phyloP scores from a whole-genome alignment of 106 monocot genomes.

The Amphibolis antarctica region DNA sequence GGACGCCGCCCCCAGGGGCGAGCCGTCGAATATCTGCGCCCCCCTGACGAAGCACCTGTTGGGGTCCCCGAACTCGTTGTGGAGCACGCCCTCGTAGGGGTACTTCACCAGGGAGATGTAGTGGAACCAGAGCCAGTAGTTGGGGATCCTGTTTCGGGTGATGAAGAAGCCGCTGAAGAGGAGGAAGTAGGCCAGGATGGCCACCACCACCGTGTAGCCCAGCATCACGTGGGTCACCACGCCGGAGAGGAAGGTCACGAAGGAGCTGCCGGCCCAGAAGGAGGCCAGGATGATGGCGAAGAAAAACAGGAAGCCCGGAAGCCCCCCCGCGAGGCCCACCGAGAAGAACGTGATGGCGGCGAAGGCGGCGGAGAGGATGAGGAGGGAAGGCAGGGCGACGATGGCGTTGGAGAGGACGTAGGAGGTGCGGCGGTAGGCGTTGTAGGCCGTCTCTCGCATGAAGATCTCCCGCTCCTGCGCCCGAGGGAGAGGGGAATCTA shows the following conservation, averaged over 20 bases:
- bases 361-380: slow-evolving; percentile 57
- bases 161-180: slow-evolving; percentile 93
- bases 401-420: slow-evolving; percentile 79
- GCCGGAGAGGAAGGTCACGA: slow-evolving; percentile 89
- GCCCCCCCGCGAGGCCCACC: slow-evolving; percentile 62
- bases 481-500: no score
- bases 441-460: slow-evolving; percentile 82
- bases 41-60: slow-evolving; percentile 64
- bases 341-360: slow-evolving; percentile 75
- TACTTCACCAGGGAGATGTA: slow-evolving; percentile 85
- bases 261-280: slow-evolving; percentile 74
- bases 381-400: slow-evolving; percentile 56
- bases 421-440: slow-evolving; percentile 87
- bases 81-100: slow-evolving; percentile 68
- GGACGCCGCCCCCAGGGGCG: slow-evolving; percentile 45
- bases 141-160: slow-evolving; percentile 45
- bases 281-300: slow-evolving; percentile 55
- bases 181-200: slow-evolving; percentile 50
- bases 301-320: slow-evolving; percentile 63
- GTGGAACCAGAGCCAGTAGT: slow-evolving; percentile 91
- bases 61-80: slow-evolving; percentile 62
- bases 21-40: slow-evolving; percentile 70
- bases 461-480: slow-evolving; percentile 65
- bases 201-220: slow-evolving; percentile 44
- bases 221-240: slow-evolving; percentile 57